Evolutionary conservation across 257 asterid genomes (phyloP).

Genomic region (Solanum infundibuliforme): DNA sequence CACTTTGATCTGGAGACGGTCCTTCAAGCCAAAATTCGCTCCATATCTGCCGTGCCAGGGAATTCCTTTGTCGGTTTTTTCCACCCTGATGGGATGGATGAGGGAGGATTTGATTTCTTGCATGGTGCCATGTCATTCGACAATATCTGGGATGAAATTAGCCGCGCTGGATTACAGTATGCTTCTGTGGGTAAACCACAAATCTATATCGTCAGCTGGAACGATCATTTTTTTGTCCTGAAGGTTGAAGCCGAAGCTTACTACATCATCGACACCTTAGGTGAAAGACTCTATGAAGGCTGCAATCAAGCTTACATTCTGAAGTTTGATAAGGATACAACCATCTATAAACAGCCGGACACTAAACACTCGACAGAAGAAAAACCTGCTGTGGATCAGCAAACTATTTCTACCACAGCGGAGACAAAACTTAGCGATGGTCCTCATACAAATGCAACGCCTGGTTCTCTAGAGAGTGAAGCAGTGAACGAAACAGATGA

Average conservation of each 20-base stretch:
- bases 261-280: conserved; percentile 82
- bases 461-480: conserved; percentile 9
- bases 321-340: conserved; percentile 55
- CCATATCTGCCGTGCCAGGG: conserved; percentile 48
- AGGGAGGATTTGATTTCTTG: conserved; percentile 62
- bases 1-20: conserved; percentile 94
- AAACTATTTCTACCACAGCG: conserved; percentile 3
- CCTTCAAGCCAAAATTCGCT: conserved; percentile 60
- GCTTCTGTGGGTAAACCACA: conserved; percentile 24
- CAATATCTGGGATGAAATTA: conserved; percentile 85
- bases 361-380: conserved; percentile 30
- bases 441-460: conserved; percentile 14
- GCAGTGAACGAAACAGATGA: conserved; percentile 19
- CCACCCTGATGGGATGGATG: conserved; percentile 63
- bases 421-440: conserved; percentile 12
- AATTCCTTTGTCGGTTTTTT: conserved; percentile 89
- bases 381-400: conserved; percentile 22
- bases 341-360: conserved; percentile 39
- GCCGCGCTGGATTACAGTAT: conserved; percentile 17
- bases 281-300: conserved; percentile 88
- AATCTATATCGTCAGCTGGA: conserved; percentile 87
- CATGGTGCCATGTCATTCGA: conserved; percentile 95
- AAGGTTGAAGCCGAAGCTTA: conserved; percentile 70
- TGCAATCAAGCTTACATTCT: conserved; percentile 86
- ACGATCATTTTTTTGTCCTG: conserved; percentile 86